Evolutionary conservation across 2,329 filamentous ascomycete genomes (phyloP).

Genomic region (Clonostachys byssicola): DNA sequence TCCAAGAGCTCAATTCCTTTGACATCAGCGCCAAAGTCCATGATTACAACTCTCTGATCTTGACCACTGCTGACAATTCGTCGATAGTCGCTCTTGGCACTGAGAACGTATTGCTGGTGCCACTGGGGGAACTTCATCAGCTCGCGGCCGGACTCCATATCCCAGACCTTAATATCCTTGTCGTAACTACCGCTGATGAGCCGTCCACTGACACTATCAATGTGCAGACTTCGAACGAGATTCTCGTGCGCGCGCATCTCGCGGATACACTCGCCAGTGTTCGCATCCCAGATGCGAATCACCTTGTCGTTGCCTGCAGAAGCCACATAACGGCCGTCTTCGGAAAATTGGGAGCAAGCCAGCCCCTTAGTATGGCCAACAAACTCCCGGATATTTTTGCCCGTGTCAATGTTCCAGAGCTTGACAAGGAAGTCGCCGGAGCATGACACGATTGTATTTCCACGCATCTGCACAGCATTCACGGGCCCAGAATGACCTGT

Average conservation of each 20-base stretch:
- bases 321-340: slow-evolving; percentile 89
- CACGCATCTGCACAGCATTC: slow-evolving; percentile 92
- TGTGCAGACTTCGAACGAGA: slow-evolving; percentile 84
- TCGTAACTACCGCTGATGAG: slow-evolving; percentile 94
- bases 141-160: slow-evolving; percentile 74
- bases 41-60: slow-evolving; percentile 84
- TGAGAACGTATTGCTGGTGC: slow-evolving; percentile 95
- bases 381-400: slow-evolving; percentile 87
- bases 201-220: slow-evolving; percentile 81
- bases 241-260: slow-evolving; percentile 80
- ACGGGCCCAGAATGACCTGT: slow-evolving; percentile 87
- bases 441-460: slow-evolving; percentile 88
- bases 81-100: slow-evolving; percentile 92
- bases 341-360: slow-evolving; percentile 92
- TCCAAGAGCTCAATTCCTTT: slow-evolving; percentile 55
- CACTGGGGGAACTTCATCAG: slow-evolving; percentile 87
- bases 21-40: slow-evolving; percentile 77
- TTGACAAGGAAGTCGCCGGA: slow-evolving; percentile 91
- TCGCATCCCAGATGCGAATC: slow-evolving; percentile 94
- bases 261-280: slow-evolving; percentile 78
- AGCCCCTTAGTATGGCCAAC: slow-evolving; percentile 86
- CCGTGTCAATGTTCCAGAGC: slow-evolving; percentile 91
- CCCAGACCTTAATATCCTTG: slow-evolving; percentile 90
- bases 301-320: slow-evolving; percentile 93
- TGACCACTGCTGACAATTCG: slow-evolving; percentile 94